These are phyloP conservation scores for Phlebiopsis flavidoalba DNA, from an alignment of 768 basidiomycete genomes.

Conservation along the genomic window DNA sequence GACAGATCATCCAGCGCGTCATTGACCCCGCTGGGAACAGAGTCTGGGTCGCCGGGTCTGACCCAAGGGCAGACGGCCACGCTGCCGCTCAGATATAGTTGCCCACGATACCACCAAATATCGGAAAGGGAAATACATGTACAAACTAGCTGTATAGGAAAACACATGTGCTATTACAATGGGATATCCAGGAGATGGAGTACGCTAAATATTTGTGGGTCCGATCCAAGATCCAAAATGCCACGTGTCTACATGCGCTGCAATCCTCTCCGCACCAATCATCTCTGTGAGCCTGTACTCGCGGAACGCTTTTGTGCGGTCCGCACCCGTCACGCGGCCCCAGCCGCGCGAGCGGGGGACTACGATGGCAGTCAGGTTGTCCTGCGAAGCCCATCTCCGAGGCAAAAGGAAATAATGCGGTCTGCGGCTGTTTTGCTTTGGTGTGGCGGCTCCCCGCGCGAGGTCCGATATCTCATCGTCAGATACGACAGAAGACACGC, in stretches of 20 bases:
- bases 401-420: conserved; percentile 75
- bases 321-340: conserved; percentile 76
- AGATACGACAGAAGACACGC: conserved; percentile 84
- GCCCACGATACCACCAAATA: not conserved
- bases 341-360: conserved; percentile 87
- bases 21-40: conserved; percentile 56
- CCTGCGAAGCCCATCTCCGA: conserved; percentile 85
- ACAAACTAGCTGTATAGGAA: not conserved
- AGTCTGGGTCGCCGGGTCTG: conserved; percentile 96
- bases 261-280: conserved; percentile 26
- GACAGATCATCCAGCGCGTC: conserved; percentile 86
- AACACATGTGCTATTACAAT: not conserved
- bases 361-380: conserved; percentile 89
- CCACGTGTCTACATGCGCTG: conserved; percentile 21
- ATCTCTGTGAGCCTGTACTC: conserved; percentile 66
- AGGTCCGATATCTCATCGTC: conserved; percentile 95
- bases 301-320: conserved; percentile 76
- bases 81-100: conserved; percentile 77
- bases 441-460: conserved; percentile 63
- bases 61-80: conserved; percentile 84
- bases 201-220: not conserved
- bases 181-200: not conserved
- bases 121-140: not conserved
- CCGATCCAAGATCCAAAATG: not conserved
- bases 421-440: conserved; percentile 80